Evolutionary conservation across 2,329 filamentous ascomycete species (phyloP).

Genomic region (Thielaviopsis euricoi): DNA sequence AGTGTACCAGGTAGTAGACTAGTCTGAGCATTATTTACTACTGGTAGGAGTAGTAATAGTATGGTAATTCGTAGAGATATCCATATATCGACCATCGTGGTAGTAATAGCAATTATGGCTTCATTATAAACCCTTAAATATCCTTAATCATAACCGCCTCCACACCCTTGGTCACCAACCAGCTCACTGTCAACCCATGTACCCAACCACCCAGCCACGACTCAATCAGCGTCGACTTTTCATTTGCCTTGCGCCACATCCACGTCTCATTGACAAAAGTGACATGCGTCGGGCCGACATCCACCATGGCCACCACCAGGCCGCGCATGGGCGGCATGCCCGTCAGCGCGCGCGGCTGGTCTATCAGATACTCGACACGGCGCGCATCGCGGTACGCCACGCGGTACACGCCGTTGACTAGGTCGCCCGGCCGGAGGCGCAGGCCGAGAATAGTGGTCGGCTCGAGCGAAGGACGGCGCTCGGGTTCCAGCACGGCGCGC

Average conservation of each 20-base stretch:
- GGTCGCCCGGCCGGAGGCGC: constrained; percentile 16
- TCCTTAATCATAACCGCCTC: background rate
- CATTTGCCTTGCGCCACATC: constrained; percentile 20
- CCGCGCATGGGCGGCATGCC: constrained; percentile 11
- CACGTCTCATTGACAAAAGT: constrained; percentile 24
- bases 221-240: constrained; percentile 19
- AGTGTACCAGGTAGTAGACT: background rate
- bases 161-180: constrained; percentile 17
- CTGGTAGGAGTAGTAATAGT: too few relatives aligned
- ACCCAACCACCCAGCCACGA: constrained; percentile 17
- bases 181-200: constrained; percentile 17
- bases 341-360: constrained; percentile 14
- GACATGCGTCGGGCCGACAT: constrained; percentile 9
- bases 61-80: too few relatives aligned
- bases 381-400: constrained; percentile 16
- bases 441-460: constrained; percentile 14
- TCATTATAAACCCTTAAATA: too few relatives aligned
- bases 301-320: constrained; percentile 11
- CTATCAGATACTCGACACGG: constrained; percentile 18
- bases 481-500: constrained; percentile 14
- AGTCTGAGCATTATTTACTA: background rate
- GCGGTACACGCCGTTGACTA: constrained; percentile 19
- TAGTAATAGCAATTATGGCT: too few relatives aligned
- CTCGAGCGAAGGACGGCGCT: constrained; percentile 16
- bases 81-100: too few relatives aligned